Percentiles rank a stretch among this genome's conserved stretches.
Evolutionary conservation across 140 eudicot genomes (phyloP).

Genomic region (Ambrosia hybrid): DNA sequence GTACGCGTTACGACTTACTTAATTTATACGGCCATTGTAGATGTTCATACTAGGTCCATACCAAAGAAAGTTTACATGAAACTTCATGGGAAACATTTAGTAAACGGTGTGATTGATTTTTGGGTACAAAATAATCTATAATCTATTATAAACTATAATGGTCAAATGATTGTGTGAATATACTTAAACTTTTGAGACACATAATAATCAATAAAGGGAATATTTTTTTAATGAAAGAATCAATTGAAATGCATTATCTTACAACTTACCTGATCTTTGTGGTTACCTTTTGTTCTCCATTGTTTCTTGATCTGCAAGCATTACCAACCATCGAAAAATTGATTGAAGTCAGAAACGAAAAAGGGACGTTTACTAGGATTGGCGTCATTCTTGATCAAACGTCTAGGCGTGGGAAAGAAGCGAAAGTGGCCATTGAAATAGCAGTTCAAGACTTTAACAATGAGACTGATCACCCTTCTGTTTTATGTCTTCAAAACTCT

Average conservation of each 20-base stretch:
- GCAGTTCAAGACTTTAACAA: slow-evolving; percentile 42
- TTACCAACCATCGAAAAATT: neutral
- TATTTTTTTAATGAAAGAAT: neutral
- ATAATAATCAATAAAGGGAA: slow-evolving; percentile 13
- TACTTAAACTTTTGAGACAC: slow-evolving; percentile 17
- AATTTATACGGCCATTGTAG: neutral
- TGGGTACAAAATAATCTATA: slow-evolving; percentile 4
- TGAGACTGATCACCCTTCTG: slow-evolving; percentile 14
- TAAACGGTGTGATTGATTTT: slow-evolving; percentile 25
- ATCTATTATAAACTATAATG: slow-evolving; percentile 1
- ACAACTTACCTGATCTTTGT: slow-evolving; percentile 14
- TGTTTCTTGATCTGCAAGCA: slow-evolving; percentile 30
- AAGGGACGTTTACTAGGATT: slow-evolving; percentile 4
- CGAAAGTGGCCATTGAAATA: slow-evolving; percentile 48
- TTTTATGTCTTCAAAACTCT: slow-evolving; percentile 33
- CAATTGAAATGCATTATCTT: slow-evolving; percentile 15
- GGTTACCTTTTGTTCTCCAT: slow-evolving; percentile 9
- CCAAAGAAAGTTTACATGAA: slow-evolving; percentile 14
- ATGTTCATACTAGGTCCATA: slow-evolving; percentile 3
- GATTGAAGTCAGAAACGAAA: too few relatives aligned
- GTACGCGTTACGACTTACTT: neutral
- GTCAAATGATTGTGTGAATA: slow-evolving; percentile 8
- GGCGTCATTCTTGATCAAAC: slow-evolving; percentile 47
- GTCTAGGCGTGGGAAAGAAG: slow-evolving; percentile 49
- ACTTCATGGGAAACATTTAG: slow-evolving; percentile 7